Base-by-base conservation (phyloP, 192 early-diverging fungal species). In the Helicostylum pulchrum region DNA sequence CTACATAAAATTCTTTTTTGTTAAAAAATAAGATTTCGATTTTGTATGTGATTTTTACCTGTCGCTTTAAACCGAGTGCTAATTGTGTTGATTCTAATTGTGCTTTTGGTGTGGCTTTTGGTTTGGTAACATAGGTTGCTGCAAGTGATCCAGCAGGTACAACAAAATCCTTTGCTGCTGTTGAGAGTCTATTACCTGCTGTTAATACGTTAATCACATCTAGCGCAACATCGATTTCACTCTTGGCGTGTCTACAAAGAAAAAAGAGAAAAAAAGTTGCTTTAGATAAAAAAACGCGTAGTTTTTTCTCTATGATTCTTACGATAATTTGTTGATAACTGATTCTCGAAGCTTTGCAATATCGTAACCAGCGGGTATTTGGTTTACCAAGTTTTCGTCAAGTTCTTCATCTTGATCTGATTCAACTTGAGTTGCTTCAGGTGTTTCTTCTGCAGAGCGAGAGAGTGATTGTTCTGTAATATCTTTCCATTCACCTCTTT, bases 171-270 rank as follows among this genome's bases (percentile, higher is more conserved):
- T 74, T 74, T 7, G 54, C 21, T 0, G 67, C 20, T n/a, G 47
- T 50, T 12, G 51, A 36, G 9, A 39, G 32, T 17, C 61, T 52
- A 1, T 63, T 70, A 4, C 53, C 52, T 1, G 68, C 53, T 20
- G 61, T 53, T 32, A 75, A 49, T 26, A 74, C 70, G 15, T 75
- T 75, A 39, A 75, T 75, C 3, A 75, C 68, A 59, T 75, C 74
- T 30, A 75, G 47, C 45, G 74, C 74, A 17, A 75, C 74, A 43
- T 75, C 74, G 42, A 75, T 75, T 55, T 75, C 74, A 53, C 68
- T 60, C 30, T 75, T 75, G 12, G 74, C 74, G 26, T 61, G 53
- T 21, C 73, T 74, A 54, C 0, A 45, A 32, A 42, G 59, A 23
- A 43, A 14, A 58, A 31, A 64, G 7, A 45, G 48, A 7, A 32